Evolutionary conservation across 352 stramenopile species (phyloP), one percentile per base, ranked within the genome.

Genomic region (Phytophthora sansomeana): DNA sequence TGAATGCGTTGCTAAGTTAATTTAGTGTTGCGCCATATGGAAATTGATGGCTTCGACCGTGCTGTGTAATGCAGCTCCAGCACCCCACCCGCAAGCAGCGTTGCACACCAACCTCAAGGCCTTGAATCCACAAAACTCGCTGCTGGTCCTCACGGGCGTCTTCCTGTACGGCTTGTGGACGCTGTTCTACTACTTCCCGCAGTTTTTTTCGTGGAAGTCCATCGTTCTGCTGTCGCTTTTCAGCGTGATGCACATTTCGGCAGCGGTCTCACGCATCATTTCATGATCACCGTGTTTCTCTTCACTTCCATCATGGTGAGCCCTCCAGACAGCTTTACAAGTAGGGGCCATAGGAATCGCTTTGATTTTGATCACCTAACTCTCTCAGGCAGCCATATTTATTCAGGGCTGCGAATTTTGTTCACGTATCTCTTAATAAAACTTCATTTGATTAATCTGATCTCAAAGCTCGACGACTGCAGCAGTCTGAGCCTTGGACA

Each of bases 121-220:
- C 2, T 56, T 86, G 21, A 85, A 89, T 48, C 77, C 85, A 0
- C 70, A 75, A 7, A 91, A 85, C 50, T 72, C 74, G n/a, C 63
- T 94, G 46, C 62, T 94, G 17, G 32, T 87, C 32, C 59, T 87
- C 30, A 94, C 83, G 24, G 83, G 85, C 13, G 46, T 90, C 13
- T 74, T 85, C 19, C 70, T 94, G 33, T 94, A 91, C 46, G 79
- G 83, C 4, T 48, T 94, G 14, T 94, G 85, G 85, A 91, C 83
- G 51, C 60, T 91, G n/a, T 75, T 92, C 38, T 92, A 92, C 62
- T 80, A 94, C 67, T 90, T 87, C 57, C 85, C 85, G 29, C 78
- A 94, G 47, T 72, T 91, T 4, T 92, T 92, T 48, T 83, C 83
- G 29, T 92, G 83, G 85, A 92, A 89, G 58, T 78, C 82, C 28